Conservation (phyloP, 164 flowering plant species). For the Chloranthus sessilifolius region DNA sequence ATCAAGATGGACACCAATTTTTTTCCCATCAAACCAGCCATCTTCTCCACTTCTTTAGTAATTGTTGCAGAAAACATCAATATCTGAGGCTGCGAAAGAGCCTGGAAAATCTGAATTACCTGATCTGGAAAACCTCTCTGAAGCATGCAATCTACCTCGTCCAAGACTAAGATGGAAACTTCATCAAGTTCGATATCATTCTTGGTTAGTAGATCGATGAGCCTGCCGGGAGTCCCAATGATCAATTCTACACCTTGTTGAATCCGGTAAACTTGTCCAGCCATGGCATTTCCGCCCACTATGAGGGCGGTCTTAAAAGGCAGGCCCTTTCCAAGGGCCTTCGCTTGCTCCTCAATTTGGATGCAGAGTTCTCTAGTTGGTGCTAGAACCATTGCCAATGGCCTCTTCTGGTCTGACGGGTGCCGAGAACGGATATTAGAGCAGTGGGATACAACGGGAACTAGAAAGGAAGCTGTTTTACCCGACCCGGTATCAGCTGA, state of each 20-base stretch:
- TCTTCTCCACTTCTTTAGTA: slow-evolving; percentile 59
- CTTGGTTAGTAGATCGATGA: slow-evolving; percentile 74
- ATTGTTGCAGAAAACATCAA: slow-evolving; percentile 87
- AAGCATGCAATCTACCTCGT: slow-evolving; percentile 96
- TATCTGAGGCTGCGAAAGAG: slow-evolving; percentile 69
- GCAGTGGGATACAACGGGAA: slow-evolving; percentile 68
- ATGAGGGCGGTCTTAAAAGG: slow-evolving; percentile 92
- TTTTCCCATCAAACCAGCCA: slow-evolving; percentile 53
- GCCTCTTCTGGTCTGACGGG: slow-evolving; percentile 29
- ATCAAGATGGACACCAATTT: slow-evolving; percentile 39
- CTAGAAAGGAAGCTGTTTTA: slow-evolving; percentile 78
- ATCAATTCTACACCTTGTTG: slow-evolving; percentile 74
- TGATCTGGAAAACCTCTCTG: slow-evolving; percentile 83
- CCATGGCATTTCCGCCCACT: slow-evolving; percentile 93
- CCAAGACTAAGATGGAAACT: slow-evolving; percentile 59
- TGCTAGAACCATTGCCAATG: slow-evolving; percentile 70
- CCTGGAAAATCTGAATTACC: slow-evolving; percentile 76
- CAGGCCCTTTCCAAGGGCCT: slow-evolving; percentile 73
- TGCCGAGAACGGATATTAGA: slow-evolving; percentile 24
- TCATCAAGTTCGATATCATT: slow-evolving; percentile 66
- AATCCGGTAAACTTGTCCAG: slow-evolving; percentile 69
- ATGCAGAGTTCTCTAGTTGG: slow-evolving; percentile 91
- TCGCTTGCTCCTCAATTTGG: slow-evolving; percentile 93
- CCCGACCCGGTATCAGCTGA: slow-evolving; percentile 93
- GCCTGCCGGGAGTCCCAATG: slow-evolving; percentile 92